Conservation (phyloP, 2,329 filamentous ascomycete genomes). For the Fusarium transvaalense region DNA sequence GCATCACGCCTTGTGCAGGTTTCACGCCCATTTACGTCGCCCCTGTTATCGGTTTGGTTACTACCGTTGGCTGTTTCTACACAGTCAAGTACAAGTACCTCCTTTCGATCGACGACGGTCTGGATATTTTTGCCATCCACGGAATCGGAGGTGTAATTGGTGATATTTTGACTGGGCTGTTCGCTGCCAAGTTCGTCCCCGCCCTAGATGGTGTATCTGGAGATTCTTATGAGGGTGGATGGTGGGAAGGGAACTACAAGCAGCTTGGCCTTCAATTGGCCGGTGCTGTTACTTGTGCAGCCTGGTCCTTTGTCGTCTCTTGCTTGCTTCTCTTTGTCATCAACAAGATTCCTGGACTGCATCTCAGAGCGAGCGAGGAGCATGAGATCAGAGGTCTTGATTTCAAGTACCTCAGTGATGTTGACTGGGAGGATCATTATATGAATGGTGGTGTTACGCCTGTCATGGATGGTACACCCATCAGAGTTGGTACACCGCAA, state of each 20-base stretch:
- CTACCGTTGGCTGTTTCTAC: constrained; percentile 61
- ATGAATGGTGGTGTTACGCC: constrained; percentile 33
- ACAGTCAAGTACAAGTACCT: constrained; percentile 63
- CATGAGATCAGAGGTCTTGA: constrained; percentile 68
- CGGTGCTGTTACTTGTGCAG: constrained; percentile 66
- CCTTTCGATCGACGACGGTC: constrained; percentile 67
- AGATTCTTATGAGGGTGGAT: constrained; percentile 60
- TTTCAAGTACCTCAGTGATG: constrained; percentile 48
- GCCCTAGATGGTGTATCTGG: constrained; percentile 64
- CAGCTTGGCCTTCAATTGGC: constrained; percentile 70
- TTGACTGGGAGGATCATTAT: constrained; percentile 44
- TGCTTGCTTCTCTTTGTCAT: constrained; percentile 66
- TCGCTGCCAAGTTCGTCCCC: constrained; percentile 63
- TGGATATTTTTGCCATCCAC: constrained; percentile 72
- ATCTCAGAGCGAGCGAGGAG: constrained; percentile 66
- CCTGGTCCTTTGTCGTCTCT: constrained; percentile 67
- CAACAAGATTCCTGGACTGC: constrained; percentile 69
- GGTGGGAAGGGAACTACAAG: constrained; percentile 64
- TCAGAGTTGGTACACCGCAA: constrained; percentile 21
- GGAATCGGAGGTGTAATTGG: constrained; percentile 70
- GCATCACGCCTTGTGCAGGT: constrained; percentile 69
- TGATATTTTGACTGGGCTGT: constrained; percentile 68
- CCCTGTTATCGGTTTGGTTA: constrained; percentile 65
- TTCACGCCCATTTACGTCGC: constrained; percentile 66
- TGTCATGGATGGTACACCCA: constrained; percentile 32